A percentile compares a stretch with the other conserved stretches of the same genome.
Evolutionary conservation across 176 grass and related monocot genomes (phyloP).

Genomic region (Cocos nucifera): DNA sequence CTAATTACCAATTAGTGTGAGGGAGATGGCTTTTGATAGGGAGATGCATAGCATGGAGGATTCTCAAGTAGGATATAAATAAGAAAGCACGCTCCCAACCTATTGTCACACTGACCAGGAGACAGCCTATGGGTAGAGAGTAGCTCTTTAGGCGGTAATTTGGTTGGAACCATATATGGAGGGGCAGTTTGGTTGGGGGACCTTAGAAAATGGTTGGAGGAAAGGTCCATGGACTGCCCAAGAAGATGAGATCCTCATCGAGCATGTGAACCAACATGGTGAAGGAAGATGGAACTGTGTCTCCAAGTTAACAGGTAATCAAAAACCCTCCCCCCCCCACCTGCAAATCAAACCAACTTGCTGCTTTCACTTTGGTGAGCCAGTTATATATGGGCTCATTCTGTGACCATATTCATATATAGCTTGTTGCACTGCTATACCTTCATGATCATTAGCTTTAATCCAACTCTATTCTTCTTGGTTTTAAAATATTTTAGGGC

Average conservation of each 20-base stretch:
- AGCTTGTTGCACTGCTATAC: too few species aligned
- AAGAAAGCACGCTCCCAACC: conserved; percentile 16
- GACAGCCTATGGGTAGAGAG: conserved; percentile 15
- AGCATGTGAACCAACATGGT: conserved; percentile 67
- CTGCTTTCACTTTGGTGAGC: too few species aligned
- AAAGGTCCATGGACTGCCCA: conserved; percentile 91
- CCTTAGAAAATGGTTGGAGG: conserved; percentile 58
- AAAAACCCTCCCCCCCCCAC: too few species aligned
- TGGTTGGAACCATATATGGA: conserved; percentile 25
- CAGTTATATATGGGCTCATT: too few species aligned
- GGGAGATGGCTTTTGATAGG: conserved; percentile 17
- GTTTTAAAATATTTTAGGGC: not conserved
- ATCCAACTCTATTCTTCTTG: not conserved
- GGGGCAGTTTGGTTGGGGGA: conserved; percentile 37
- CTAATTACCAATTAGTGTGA: too few species aligned
- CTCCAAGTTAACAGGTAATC: conserved; percentile 57
- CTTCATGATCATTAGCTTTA: too few species aligned
- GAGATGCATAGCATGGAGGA: conserved; percentile 1
- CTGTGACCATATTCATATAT: too few species aligned
- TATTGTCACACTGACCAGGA: conserved; percentile 22
- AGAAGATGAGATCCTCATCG: conserved; percentile 70
- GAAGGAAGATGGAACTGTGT: conserved; percentile 97
- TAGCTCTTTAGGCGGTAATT: not conserved
- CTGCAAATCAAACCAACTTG: too few species aligned
- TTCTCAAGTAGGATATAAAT: conserved; percentile 15